phyloP scores from a whole-genome alignment of 148 eudicot genomes.

The Simmondsia chinensis region DNA sequence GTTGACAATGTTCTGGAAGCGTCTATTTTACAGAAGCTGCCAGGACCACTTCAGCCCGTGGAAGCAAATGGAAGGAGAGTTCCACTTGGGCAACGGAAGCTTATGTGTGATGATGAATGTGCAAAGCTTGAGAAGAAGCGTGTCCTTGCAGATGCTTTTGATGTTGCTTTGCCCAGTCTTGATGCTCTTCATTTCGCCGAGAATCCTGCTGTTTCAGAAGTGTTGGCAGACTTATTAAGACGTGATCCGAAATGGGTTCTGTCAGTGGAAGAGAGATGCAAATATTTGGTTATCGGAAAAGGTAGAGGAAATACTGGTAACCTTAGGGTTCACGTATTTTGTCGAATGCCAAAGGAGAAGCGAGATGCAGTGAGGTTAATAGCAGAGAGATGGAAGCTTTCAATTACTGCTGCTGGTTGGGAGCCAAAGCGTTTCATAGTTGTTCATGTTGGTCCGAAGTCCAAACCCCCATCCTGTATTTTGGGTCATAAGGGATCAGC shows the following conservation, averaged over 20 bases:
- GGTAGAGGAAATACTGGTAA: constrained; percentile 36
- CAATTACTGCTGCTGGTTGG: constrained; percentile 77
- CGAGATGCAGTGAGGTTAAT: constrained; percentile 80
- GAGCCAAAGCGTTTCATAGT: constrained; percentile 86
- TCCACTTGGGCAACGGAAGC: constrained; percentile 82
- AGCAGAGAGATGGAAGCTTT: constrained; percentile 93
- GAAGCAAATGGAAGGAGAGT: constrained; percentile 55
- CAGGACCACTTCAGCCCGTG: constrained; percentile 66
- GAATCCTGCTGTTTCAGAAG: constrained; percentile 50
- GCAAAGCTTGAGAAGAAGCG: constrained; percentile 64
- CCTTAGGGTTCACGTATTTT: constrained; percentile 77
- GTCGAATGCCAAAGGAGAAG: constrained; percentile 79
- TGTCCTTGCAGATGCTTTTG: constrained; percentile 89
- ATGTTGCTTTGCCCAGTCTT: constrained; percentile 46
- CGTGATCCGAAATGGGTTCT: constrained; percentile 94
- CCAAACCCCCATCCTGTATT: constrained; percentile 69
- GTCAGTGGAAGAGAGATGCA: constrained; percentile 86
- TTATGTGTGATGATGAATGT: constrained; percentile 87
- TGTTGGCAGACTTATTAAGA: constrained; percentile 46
- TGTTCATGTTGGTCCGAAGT: constrained; percentile 65
- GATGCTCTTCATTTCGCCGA: constrained; percentile 79
- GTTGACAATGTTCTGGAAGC: constrained; percentile 56
- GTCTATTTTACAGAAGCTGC: constrained; percentile 66
- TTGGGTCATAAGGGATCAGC: constrained; percentile 51
- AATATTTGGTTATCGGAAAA: constrained; percentile 69